Evolutionary conservation across 2,329 filamentous ascomycete genomes (phyloP), one percentile per base, ranked within the genome.

Genomic region (Ophiostoma ips): DNA sequence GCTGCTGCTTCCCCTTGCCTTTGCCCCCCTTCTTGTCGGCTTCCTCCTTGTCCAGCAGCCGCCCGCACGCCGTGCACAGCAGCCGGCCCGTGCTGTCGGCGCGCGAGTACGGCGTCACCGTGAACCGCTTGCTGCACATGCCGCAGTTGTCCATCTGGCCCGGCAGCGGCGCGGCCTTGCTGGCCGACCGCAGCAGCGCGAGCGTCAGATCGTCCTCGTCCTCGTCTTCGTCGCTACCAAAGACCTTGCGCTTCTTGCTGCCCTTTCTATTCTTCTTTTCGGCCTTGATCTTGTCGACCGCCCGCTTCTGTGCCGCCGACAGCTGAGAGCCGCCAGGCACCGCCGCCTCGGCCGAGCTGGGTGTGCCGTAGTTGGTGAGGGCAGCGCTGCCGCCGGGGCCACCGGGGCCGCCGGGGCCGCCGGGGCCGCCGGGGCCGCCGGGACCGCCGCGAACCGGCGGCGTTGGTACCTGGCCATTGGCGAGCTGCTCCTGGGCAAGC

Each of bases 141-240:
- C 85, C 87, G 62, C 90, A 96, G 57, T 95, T 89, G 55, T 85
- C 87, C 60, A 90, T 77, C 64, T 96, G 90, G 2, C 87, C 88
- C 2, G 87, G 85, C n/a, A 82, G 63, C 2, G 81, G 81, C 31
- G 48, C 37, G 35, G 28, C 3, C 5, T 5, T 18, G 9, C 4
- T n/a, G 9, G 36, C 13, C 9, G 67, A 65, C 13, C 73, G 58
- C 59, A 78, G 66, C 16, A 78, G 64, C 58, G 70, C 67, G 12
- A 64, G 63, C 3, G 70, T 71, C 43, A 76, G 63, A 15, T 76
- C 70, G 7, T 69, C 68, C 24, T 76, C 73, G 4, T 72, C 69
- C 10, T 71, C 70, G 31, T 54, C 68, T 64, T 75, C 57, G 45
- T 52, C 52, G 34, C 41, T 51, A 21, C 31, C 50, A 30, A 40